A percentile compares a stretch with the other conserved stretches of the same genome.
These are phyloP conservation scores for Acanthamoeba royreba DNA, from an alignment of 208 protist species.

Conservation along the genomic window DNA sequence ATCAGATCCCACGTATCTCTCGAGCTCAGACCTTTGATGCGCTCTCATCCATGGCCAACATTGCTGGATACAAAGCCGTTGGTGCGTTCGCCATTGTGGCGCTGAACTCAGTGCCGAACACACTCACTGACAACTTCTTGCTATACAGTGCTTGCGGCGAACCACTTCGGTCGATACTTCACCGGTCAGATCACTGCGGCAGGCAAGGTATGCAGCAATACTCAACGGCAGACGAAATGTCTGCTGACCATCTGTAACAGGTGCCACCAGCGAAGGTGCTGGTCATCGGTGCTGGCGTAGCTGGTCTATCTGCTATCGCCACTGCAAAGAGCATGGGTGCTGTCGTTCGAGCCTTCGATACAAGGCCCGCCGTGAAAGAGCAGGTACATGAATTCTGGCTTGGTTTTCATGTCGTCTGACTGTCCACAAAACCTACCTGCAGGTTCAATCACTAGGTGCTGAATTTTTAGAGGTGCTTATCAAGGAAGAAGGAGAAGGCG, in stretches of 20 bases:
- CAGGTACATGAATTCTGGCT: too few species aligned
- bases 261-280: constrained; percentile 72
- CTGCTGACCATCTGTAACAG: background rate
- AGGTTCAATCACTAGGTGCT: constrained; percentile 81
- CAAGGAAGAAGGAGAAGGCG: constrained; percentile 81
- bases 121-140: too few species aligned
- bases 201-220: constrained; percentile 78
- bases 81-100: background rate
- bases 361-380: constrained; percentile 83
- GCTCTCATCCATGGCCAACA: constrained; percentile 87
- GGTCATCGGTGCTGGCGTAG: constrained; percentile 88
- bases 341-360: constrained; percentile 90
- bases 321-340: constrained; percentile 88
- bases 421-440: too few species aligned
- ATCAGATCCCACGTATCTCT: constrained; percentile 83
- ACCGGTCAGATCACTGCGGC: constrained; percentile 89
- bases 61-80: constrained; percentile 87
- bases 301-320: constrained; percentile 87
- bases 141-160: constrained; percentile 24
- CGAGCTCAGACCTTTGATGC: constrained; percentile 83
- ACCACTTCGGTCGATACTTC: constrained; percentile 82
- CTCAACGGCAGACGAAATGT: too few species aligned
- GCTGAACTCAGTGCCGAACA: too few species aligned
- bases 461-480: constrained; percentile 85
- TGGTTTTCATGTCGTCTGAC: too few species aligned